Evolutionary conservation across 495 filamentous ascomycete species (phyloP).

Genomic region (Tuber aestivum): DNA sequence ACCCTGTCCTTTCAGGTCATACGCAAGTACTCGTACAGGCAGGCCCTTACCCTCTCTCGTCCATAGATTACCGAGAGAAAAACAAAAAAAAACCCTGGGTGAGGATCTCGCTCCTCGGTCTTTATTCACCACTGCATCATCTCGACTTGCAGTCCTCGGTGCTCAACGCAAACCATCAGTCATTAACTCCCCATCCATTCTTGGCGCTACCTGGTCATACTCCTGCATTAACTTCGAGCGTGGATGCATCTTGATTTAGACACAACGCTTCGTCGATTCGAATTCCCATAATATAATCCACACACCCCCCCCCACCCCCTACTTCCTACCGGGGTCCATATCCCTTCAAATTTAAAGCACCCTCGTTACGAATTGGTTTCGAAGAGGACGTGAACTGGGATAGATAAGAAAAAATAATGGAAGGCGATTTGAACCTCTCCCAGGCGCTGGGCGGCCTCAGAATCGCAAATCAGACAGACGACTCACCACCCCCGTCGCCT

Average conservation of each 20-base stretch:
- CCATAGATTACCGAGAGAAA: conserved; percentile 2
- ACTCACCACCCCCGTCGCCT: conserved; percentile 50
- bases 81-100: neutral
- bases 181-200: neutral
- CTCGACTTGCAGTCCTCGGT: neutral
- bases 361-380: conserved; percentile 9
- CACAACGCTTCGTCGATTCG: neutral
- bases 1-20: conserved; percentile 4
- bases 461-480: conserved; percentile 94
- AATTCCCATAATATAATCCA: conserved; percentile 3
- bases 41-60: neutral
- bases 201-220: neutral
- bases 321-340: neutral
- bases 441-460: conserved; percentile 88
- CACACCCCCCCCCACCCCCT: neutral
- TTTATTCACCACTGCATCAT: neutral
- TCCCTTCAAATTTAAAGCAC: neutral
- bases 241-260: conserved; percentile 5
- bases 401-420: conserved; percentile 55
- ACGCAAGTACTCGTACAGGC: conserved; percentile 1
- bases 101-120: conserved; percentile 3
- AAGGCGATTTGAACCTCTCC: conserved; percentile 86
- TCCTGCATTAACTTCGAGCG: neutral
- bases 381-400: conserved; percentile 11
- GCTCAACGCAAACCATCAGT: neutral